Evolutionary conservation across 2,329 filamentous ascomycete species (phyloP).

Genomic region (Cytospora mali): DNA sequence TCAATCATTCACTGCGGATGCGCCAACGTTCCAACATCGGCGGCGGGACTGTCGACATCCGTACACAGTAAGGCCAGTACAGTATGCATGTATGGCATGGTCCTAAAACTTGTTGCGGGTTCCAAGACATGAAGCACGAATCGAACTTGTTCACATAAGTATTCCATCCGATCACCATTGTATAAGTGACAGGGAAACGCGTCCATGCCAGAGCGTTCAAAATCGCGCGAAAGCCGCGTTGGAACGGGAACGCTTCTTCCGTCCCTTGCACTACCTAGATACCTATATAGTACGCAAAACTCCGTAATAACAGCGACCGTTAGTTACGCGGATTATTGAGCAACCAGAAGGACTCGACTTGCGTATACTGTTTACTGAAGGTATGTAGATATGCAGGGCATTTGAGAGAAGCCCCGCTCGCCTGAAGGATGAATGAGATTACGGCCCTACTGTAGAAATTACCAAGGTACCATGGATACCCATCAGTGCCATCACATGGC

Average conservation of each 20-base stretch:
- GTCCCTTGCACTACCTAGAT: background rate
- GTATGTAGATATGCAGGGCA: no score
- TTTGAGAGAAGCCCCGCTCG: background rate
- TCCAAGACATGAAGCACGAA: background rate
- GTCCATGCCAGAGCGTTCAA: background rate
- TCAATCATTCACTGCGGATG: no score
- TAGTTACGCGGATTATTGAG: no score
- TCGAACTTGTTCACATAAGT: background rate
- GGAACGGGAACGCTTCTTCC: background rate
- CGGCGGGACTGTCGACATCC: background rate
- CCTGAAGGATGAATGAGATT: conserved; percentile 1
- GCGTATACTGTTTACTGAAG: no score
- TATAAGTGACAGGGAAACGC: background rate
- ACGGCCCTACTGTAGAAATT: conserved; percentile 1
- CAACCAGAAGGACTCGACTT: no score
- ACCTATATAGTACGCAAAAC: background rate
- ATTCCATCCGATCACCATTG: no score
- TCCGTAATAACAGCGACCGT: no score
- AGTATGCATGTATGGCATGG: no score
- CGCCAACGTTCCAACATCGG: no score
- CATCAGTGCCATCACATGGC: background rate
- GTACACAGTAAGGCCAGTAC: background rate
- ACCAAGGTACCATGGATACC: background rate
- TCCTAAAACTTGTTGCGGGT: background rate
- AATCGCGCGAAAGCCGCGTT: background rate